Base-by-base conservation (phyloP, 257 asterid genomes). In the Penstemon newberryi region DNA sequence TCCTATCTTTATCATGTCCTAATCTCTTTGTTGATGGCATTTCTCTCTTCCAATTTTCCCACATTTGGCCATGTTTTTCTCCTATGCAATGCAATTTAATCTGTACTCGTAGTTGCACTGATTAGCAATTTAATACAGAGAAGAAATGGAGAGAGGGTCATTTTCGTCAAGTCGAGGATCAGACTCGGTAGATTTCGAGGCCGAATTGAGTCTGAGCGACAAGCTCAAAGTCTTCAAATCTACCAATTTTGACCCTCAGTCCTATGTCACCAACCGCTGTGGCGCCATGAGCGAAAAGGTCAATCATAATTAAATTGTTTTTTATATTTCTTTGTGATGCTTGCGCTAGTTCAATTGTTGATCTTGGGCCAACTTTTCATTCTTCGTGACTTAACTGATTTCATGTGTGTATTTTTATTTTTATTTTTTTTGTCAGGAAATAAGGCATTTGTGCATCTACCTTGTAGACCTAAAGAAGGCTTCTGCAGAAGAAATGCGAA, bases 401-500 rank as follows among this genome's bases (percentile, higher is more conserved):
- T 25, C 33, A 25, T 25, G 33, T 25, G 33, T 25, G 33, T 25
- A 25, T 25, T 25, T 25, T 25, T 25, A 25, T 25, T 25, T 25
- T 25, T 25, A 25, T 25, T 25, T 25, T 25, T 69, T 44, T 70
- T 60, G 40, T 54, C 95, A 92, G 98, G 97, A 91, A 84, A 84
- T 90, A 52, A 88, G 90, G 82, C 96, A 86, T 66, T 67, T 93
- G 37, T 88, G 96, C 83, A 64, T 72, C 37, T 79, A 88, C 85
- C 96, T 93, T 7, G 71, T 80, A 46, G 86, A 86, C 63, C 73
- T 93, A 73, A 88, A 84, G 89, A 93, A 87, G 83, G 96, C 94
- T 58, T 93, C 97, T 63, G 99, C 97, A 2, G 99, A 93, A 76
- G 96, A 93, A 83, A 93, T 90, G 96, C 81, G 97, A 7, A 93